Base-by-base conservation (phyloP, 495 filamentous ascomycete species). In the Thermochaetoides thermophila region DNA sequence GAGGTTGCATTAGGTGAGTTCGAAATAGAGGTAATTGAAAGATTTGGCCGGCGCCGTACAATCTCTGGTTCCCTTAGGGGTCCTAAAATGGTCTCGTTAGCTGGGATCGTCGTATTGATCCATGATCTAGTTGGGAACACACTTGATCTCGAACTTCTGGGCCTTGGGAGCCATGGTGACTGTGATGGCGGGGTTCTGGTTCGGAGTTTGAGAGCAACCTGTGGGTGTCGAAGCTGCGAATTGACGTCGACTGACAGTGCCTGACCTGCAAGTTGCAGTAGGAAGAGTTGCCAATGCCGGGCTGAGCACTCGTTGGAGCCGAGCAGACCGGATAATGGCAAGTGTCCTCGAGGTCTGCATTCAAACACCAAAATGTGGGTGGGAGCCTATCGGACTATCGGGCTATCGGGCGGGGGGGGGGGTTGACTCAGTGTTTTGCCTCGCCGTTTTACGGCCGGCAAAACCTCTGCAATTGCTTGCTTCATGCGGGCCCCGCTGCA, bases 61-160 rank as follows among this genome's bases (percentile, higher is more conserved):
- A 40, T 64, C 60, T 37, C 57, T 55, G 34, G 59, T 63, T 38
- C 59, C 60, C 50, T 63, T 64, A 14, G 59, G 54, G 38, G 56
- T 61, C 42, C 46, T 49, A 27, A 13, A 10, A 11, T 7, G 17
- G 7, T 8, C 19, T 7, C 5, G 27, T 46, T 33, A 47, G 44
- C 31, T 12, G 12, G 19, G 11, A 17, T 23, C 14, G 11, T 29
- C 17, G 13, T 8, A 12, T 4, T 27, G 8, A 7, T 20, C 30
- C 13, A 26, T 5, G 12, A 7, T 20, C 18, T 12, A 15, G 32
- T 11, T 5, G 10, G 14, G 4, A 18, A 38, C 44, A 9, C 41
- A 50, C 53, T 65, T 63, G 45, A 65, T 53, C 42, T 65, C 59
- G 32, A 63, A 63, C 38, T 62, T 63, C 26, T 48, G 47, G 12